Evolutionary conservation across 352 stramenopile species (phyloP).

Genomic region (Globisporangium carolinianum): DNA sequence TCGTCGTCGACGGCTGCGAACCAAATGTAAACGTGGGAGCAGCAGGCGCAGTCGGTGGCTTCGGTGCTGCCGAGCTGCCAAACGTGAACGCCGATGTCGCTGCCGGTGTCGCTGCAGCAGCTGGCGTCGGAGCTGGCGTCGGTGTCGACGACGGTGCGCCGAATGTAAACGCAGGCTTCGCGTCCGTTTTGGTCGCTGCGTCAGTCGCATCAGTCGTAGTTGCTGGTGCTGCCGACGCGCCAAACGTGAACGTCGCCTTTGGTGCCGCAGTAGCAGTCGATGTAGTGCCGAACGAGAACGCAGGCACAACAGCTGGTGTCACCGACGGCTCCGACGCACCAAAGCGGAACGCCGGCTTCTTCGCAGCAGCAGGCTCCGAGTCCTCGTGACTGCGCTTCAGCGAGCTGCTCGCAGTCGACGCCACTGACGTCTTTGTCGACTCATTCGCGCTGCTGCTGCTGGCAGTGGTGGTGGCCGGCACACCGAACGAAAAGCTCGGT

Average conservation of each 20-base stretch:
- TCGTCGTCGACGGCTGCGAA: slow-evolving; percentile 2
- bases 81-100: slow-evolving; percentile 13
- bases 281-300: too few species aligned
- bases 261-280: too few species aligned
- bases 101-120: slow-evolving; percentile 4
- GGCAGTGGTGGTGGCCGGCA: neutral
- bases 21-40: slow-evolving; percentile 20
- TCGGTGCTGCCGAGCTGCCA: slow-evolving; percentile 7
- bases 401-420: neutral
- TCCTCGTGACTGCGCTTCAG: slow-evolving; percentile 1
- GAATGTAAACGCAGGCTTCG: slow-evolving; percentile 35
- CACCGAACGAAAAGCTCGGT: slow-evolving; percentile 10
- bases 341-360: slow-evolving; percentile 18
- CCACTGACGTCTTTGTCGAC: neutral
- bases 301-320: too few species aligned
- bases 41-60: slow-evolving; percentile 6
- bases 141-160: slow-evolving; percentile 15
- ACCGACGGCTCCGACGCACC: slow-evolving; percentile 4
- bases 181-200: slow-evolving; percentile 13
- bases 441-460: slow-evolving; percentile 1
- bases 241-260: neutral
- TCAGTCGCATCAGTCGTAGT: slow-evolving; percentile 7
- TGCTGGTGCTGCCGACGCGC: neutral
- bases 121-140: neutral
- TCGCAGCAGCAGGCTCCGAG: slow-evolving; percentile 3